Percentiles rank a stretch among this genome's conserved stretches.
These are phyloP conservation scores for Eucalyptus paniculata DNA, from an alignment of 345 rosid genomes.

Conservation along the genomic window DNA sequence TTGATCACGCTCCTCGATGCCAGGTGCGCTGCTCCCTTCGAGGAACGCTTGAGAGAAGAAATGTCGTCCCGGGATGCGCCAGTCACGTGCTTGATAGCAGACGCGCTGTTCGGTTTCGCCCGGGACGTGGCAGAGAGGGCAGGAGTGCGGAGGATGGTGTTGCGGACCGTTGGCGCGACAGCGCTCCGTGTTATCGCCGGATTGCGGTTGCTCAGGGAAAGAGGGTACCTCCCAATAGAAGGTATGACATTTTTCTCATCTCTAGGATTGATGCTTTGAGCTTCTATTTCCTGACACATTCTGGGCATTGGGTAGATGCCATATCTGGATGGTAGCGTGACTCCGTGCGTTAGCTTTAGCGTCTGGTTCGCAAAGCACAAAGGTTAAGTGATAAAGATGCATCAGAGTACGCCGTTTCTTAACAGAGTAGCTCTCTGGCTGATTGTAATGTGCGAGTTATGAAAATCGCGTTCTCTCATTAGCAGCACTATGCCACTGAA, in stretches of 20 bases:
- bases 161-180: constrained; percentile 18
- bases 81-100: constrained; percentile 5
- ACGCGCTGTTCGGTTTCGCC: constrained; percentile 10
- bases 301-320: neutral
- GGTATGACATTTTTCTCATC: neutral
- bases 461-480: neutral
- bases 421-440: neutral
- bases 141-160: constrained; percentile 14
- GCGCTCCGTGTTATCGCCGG: constrained; percentile 15
- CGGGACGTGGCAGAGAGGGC: constrained; percentile 8
- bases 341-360: neutral
- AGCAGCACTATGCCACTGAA: neutral
- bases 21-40: constrained; percentile 1
- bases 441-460: neutral
- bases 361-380: neutral
- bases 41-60: constrained; percentile 7
- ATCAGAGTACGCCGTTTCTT: neutral
- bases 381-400: neutral
- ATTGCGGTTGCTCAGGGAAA: constrained; percentile 13
- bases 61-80: neutral
- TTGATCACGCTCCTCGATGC: neutral
- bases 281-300: neutral
- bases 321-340: neutral
- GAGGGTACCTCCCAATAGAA: constrained; percentile 16
- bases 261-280: neutral